Percentiles rank a stretch among this genome's conserved stretches.
These are phyloP conservation scores for Phytophthora vignae DNA, from an alignment of 352 stramenopile species.

Conservation along the genomic window DNA sequence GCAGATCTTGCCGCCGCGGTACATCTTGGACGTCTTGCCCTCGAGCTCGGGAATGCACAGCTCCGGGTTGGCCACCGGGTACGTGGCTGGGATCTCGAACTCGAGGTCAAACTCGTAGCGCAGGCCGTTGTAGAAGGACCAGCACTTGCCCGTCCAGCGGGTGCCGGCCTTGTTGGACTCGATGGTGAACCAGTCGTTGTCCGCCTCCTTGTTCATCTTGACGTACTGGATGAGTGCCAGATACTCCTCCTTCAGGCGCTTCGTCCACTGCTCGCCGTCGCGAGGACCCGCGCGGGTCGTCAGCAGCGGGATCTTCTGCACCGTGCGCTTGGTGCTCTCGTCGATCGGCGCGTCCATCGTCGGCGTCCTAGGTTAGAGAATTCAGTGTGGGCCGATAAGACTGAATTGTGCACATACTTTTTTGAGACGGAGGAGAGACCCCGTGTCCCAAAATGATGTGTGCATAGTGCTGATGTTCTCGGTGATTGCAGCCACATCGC, in stretches of 20 bases:
- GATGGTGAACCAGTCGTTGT: slow-evolving; percentile 93
- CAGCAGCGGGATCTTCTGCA: slow-evolving; percentile 89
- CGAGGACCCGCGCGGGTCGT: slow-evolving; percentile 77
- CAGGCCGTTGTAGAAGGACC: slow-evolving; percentile 87
- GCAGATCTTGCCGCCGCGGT: slow-evolving; percentile 90
- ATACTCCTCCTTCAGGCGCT: slow-evolving; percentile 90
- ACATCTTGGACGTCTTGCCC: slow-evolving; percentile 93
- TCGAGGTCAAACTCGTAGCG: slow-evolving; percentile 90
- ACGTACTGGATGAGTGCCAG: slow-evolving; percentile 90
- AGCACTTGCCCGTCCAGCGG: slow-evolving; percentile 90
- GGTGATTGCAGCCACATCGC: background rate
- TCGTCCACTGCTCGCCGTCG: slow-evolving; percentile 83
- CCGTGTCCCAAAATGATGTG: background rate
- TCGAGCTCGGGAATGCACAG: slow-evolving; percentile 90
- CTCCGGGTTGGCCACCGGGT: slow-evolving; percentile 84
- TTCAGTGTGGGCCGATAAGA: background rate
- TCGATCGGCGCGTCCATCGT: slow-evolving; percentile 84
- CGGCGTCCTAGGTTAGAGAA: background rate
- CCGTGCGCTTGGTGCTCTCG: slow-evolving; percentile 79
- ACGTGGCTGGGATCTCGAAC: slow-evolving; percentile 88
- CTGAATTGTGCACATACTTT: background rate
- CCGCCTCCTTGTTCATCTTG: slow-evolving; percentile 90
- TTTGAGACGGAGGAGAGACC: background rate
- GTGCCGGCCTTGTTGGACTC: slow-evolving; percentile 86
- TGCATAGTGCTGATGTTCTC: background rate